Evolutionary conservation across 2,329 filamentous ascomycete genomes (phyloP).

Genomic region (Penicillium sp.): DNA sequence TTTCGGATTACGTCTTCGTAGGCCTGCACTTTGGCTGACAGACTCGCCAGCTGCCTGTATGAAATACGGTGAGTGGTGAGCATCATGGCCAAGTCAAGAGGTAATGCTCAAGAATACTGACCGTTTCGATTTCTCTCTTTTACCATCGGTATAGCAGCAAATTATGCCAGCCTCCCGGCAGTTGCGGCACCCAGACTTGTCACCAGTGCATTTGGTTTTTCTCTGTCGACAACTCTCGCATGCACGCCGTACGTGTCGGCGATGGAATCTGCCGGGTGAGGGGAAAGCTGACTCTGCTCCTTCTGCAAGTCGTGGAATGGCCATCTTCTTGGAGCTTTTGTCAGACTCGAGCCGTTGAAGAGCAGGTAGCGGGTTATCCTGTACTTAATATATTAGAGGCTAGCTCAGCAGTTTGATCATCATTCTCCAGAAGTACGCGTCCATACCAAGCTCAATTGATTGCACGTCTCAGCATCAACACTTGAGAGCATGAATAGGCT

Average conservation of each 20-base stretch:
- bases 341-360: conserved; percentile 29
- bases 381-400: conserved; percentile 11
- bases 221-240: conserved; percentile 50
- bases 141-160: conserved; percentile 51
- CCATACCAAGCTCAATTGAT: conserved; percentile 33
- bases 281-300: conserved; percentile 36
- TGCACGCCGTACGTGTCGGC: conserved; percentile 42
- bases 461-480: conserved; percentile 34
- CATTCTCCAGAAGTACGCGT: neutral
- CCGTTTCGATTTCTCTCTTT: conserved; percentile 50
- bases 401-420: neutral
- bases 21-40: conserved; percentile 45
- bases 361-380: conserved; percentile 31
- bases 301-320: conserved; percentile 41
- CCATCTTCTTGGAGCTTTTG: conserved; percentile 35
- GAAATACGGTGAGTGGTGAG: neutral
- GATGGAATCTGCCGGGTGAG: conserved; percentile 39
- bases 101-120: conserved; percentile 19
- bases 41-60: conserved; percentile 42
- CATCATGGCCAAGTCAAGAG: neutral
- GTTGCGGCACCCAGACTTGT: conserved; percentile 47
- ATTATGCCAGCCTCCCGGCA: conserved; percentile 47
- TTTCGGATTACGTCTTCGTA: conserved; percentile 44
- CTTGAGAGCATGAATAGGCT: conserved; percentile 35
- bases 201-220: conserved; percentile 51